Conservation (phyloP, 805 yeast genomes). For the Starmerella davenportii region DNA sequence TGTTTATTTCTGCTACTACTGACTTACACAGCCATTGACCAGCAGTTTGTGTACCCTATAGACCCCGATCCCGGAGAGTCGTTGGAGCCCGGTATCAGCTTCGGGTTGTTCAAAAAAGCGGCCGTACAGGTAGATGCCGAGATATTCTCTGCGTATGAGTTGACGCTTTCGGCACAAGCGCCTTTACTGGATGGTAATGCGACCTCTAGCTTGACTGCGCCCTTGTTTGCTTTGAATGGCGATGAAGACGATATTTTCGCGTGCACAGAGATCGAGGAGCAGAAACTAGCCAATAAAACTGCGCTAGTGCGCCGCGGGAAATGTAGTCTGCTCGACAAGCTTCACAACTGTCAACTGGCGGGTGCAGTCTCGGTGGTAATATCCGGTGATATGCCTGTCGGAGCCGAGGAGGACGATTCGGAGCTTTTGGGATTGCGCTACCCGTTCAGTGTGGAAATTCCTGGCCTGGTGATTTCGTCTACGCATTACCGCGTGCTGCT, state of each 20-base stretch:
- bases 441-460: slow-evolving; percentile 20
- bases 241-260: slow-evolving; percentile 1
- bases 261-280: slow-evolving; percentile 11
- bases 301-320: slow-evolving; percentile 32
- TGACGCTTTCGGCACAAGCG: slow-evolving; percentile 1
- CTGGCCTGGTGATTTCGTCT: slow-evolving; percentile 35
- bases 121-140: not conserved
- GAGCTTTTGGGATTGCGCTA: no score
- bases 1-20: slow-evolving; percentile 2
- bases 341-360: slow-evolving; percentile 27
- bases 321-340: slow-evolving; percentile 39
- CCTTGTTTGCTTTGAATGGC: not conserved
- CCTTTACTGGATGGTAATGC: slow-evolving; percentile 1
- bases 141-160: not conserved
- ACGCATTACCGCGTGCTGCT: slow-evolving; percentile 25
- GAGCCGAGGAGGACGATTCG: not conserved
- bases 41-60: slow-evolving; percentile 2
- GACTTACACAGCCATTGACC: slow-evolving; percentile 3
- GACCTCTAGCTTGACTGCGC: not conserved
- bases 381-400: slow-evolving; percentile 33
- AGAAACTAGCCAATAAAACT: slow-evolving; percentile 9
- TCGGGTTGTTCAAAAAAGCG: not conserved
- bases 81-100: not conserved
- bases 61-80: slow-evolving; percentile 1
- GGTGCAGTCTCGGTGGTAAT: slow-evolving; percentile 38